These are phyloP conservation scores for Rhizopogon vinicolor DNA, from an alignment of 768 basidiomycete genomes.

Conservation along the genomic window DNA sequence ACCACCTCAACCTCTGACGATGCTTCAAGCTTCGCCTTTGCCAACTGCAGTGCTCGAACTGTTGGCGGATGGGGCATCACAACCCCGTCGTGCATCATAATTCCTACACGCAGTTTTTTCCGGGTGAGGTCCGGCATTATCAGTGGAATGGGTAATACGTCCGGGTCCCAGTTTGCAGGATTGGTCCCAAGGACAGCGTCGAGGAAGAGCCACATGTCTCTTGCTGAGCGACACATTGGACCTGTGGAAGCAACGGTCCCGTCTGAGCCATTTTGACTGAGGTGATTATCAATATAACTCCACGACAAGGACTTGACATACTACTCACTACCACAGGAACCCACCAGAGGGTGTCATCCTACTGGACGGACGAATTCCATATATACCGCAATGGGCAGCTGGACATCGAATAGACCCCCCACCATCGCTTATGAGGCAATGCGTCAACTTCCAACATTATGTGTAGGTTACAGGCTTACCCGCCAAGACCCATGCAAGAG, in stretches of 20 bases:
- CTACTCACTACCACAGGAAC: conserved; percentile 20
- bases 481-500: conserved; percentile 40
- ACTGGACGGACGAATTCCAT: conserved; percentile 35
- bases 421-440: conserved; percentile 11
- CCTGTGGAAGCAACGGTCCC: conserved; percentile 7
- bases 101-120: conserved; percentile 27
- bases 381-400: conserved; percentile 33
- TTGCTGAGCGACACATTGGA: conserved; percentile 23
- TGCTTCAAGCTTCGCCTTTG: conserved; percentile 29
- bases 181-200: conserved; percentile 21
- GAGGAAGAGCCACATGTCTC: conserved; percentile 20
- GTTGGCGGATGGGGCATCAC: conserved; percentile 39
- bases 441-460: not conserved
- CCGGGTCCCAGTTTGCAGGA: conserved; percentile 39
- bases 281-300: conserved; percentile 10
- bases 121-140: conserved; percentile 17
- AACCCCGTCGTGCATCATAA: conserved; percentile 33
- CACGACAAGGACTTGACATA: not conserved
- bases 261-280: conserved; percentile 22
- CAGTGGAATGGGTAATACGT: conserved; percentile 25
- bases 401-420: conserved; percentile 39
- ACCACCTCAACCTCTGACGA: conserved; percentile 31
- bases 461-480: conserved; percentile 16
- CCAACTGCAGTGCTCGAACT: conserved; percentile 32
- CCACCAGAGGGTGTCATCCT: conserved; percentile 22